Evolutionary conservation across 768 basidiomycete species (phyloP), one percentile per base, ranked within the genome.

Genomic region (Leccinum uliginosum): DNA sequence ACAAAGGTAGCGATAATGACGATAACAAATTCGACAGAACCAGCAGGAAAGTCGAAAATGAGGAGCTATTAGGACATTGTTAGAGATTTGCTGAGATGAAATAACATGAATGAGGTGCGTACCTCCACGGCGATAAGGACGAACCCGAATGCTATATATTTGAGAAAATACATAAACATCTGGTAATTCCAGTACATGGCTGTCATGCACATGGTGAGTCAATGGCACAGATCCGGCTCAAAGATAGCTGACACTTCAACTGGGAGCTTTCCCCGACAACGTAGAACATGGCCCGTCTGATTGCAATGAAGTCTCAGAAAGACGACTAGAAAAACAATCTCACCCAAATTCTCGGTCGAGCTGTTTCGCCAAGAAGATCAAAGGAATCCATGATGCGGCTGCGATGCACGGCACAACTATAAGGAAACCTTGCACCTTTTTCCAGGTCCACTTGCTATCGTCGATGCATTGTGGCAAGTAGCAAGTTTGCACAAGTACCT

Each of bases 121-220:
- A 83, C 91, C 83, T 93, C 91, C 81, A 92, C 89, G 3, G 91
- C 91, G 24, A 92, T 84, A 19, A 86, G 89, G 19, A 81, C 79
- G 66, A 93, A 93, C 68, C 82, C 90, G 69, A 93, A 91, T n/a
- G n/a, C n/a, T n/a, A n/a, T n/a, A n/a, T n/a, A n/a, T 69, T 93
- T 93, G 63, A 93, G 81, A 50, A 91, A 77, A 66, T 89, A 91
- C 48, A 93, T 83, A 79, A 92, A 82, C 62, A 93, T 83, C 73
- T 93, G 88, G 66, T 93, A 93, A 72, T 77, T 90, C 65, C 87
- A 87, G 69, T 91, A 93, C 91, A 93, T 93, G 26, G 81, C 90
- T 93, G 59, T 51, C 51, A 46, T 12, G 59, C 32, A 55, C 53
- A 47, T 46, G 43, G 57, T 54, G 32, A 58, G 51, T 50, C 5